phyloP scores from a whole-genome alignment of 139 green algal genomes.

The Auxenochlorella protothecoides region DNA sequence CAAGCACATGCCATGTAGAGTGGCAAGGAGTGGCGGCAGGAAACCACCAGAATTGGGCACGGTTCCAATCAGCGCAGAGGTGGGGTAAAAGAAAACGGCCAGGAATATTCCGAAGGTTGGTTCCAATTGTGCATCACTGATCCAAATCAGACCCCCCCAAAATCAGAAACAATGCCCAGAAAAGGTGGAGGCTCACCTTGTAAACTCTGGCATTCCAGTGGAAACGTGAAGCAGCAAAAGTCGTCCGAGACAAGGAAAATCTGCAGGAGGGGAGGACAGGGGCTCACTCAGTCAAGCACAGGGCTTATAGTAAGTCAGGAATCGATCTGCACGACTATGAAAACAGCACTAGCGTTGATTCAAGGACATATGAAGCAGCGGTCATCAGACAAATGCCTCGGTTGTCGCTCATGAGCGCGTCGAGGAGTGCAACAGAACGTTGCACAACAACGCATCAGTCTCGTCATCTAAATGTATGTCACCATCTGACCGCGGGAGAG shows the following conservation, averaged over 20 bases:
- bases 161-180: neutral
- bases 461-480: conserved; percentile 24
- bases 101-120: too few species aligned
- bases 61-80: too few species aligned
- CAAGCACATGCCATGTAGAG: neutral
- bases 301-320: neutral
- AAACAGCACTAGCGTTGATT: neutral
- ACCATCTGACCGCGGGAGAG: conserved; percentile 13
- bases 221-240: neutral
- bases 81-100: too few species aligned
- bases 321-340: conserved; percentile 2
- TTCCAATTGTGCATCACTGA: neutral
- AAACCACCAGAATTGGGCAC: too few species aligned
- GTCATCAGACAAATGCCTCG: conserved; percentile 33
- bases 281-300: too few species aligned
- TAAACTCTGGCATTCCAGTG: neutral
- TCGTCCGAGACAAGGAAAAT: conserved; percentile 1
- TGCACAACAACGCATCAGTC: conserved; percentile 7
- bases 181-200: neutral
- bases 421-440: neutral
- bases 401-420: conserved; percentile 8
- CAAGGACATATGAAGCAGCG: neutral
- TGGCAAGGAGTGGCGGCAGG: too few species aligned
- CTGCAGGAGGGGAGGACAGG: neutral
- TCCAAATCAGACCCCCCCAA: neutral